These are phyloP conservation scores for Astrocystis sublimbata DNA, from an alignment of 495 filamentous ascomycete genomes.

Conservation along the genomic window DNA sequence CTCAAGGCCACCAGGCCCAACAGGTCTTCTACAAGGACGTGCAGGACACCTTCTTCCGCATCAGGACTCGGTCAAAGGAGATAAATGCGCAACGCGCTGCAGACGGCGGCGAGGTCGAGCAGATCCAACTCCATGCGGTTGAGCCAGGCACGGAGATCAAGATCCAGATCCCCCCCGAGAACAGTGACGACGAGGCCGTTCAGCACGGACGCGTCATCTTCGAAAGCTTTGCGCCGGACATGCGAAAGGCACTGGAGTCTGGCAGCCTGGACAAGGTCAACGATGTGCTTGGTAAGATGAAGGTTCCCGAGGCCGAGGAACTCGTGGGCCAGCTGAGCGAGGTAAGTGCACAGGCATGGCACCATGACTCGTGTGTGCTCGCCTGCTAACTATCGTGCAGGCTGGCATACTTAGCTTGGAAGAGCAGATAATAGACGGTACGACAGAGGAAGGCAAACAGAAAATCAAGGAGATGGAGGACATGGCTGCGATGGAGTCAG, in stretches of 20 bases:
- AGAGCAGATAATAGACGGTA: conserved; percentile 90
- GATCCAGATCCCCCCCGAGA: conserved; percentile 71
- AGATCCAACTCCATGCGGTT: conserved; percentile 95
- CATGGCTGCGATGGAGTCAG: conserved; percentile 32
- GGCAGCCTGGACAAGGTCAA: conserved; percentile 93
- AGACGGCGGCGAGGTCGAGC: conserved; percentile 74
- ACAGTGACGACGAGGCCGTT: conserved; percentile 65
- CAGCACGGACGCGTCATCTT: conserved; percentile 72
- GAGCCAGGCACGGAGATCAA: conserved; percentile 92
- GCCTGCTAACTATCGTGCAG: conserved; percentile 28
- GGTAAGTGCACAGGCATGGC: conserved; percentile 40
- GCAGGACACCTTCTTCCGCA: conserved; percentile 76
- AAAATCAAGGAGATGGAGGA: conserved; percentile 77
- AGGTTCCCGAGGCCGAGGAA: conserved; percentile 88
- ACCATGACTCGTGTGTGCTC: background rate
- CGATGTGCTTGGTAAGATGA: conserved; percentile 94
- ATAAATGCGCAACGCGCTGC: conserved; percentile 66
- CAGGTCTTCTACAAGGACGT: conserved; percentile 93
- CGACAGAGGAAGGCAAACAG: conserved; percentile 84
- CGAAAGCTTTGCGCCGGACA: conserved; percentile 75
- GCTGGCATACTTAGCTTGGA: conserved; percentile 91
- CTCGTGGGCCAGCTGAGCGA: conserved; percentile 81
- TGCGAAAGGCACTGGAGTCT: conserved; percentile 78
- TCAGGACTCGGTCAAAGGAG: conserved; percentile 76
- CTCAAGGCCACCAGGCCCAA: conserved; percentile 84